Evolutionary conservation across 2,329 filamentous ascomycete genomes (phyloP).

Genomic region (Botrytis deweyae): DNA sequence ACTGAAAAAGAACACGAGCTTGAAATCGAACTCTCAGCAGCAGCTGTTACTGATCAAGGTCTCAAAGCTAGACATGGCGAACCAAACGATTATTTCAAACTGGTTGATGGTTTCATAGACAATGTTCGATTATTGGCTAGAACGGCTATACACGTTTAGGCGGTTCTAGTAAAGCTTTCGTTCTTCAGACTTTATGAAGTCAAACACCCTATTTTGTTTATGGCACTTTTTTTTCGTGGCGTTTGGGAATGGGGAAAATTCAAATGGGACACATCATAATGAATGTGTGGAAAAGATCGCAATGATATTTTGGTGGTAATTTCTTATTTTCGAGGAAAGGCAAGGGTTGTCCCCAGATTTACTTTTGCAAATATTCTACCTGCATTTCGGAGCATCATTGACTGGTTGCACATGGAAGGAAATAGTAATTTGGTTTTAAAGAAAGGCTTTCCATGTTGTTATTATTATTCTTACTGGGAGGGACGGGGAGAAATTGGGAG

Average conservation of each 20-base stretch:
- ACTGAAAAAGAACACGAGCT: constrained; percentile 72
- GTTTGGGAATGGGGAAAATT: background rate
- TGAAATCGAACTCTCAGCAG: constrained; percentile 71
- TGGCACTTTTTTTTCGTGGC: background rate
- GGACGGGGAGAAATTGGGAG: background rate
- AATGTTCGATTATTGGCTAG: constrained; percentile 48
- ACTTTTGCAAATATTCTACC: background rate
- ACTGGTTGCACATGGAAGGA: background rate
- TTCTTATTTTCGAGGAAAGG: background rate
- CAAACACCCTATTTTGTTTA: background rate
- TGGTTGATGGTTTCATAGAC: constrained; percentile 73
- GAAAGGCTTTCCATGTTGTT: background rate
- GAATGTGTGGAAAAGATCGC: background rate
- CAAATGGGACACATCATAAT: background rate
- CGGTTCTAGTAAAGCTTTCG: background rate
- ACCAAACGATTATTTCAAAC: constrained; percentile 60
- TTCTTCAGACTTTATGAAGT: background rate
- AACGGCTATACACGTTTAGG: background rate
- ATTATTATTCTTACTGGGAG: background rate
- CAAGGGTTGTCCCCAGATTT: too few relatives aligned
- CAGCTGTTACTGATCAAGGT: constrained; percentile 65
- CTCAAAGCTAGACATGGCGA: constrained; percentile 49
- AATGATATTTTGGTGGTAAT: background rate
- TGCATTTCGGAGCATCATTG: background rate
- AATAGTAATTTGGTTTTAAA: background rate